Percentiles rank a stretch among this genome's conserved stretches.
Evolutionary conservation across 306 rosid species (phyloP).

Genomic region (Hippophae rhamnoides): DNA sequence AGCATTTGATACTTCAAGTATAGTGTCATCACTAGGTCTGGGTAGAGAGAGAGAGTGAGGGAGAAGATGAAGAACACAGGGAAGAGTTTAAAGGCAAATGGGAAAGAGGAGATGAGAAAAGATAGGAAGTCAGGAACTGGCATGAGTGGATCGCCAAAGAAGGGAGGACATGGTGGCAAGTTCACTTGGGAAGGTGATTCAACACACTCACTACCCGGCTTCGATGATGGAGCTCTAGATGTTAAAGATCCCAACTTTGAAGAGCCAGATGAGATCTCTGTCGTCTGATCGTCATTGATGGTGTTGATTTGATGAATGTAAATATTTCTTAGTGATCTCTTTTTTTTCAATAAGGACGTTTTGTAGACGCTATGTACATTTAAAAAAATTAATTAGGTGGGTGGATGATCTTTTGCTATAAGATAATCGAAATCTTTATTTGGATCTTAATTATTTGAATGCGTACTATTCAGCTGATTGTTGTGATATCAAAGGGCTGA

Average conservation of each 20-base stretch:
- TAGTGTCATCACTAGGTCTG: not conserved
- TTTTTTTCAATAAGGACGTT: too few species aligned
- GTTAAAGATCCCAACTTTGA: conserved; percentile 76
- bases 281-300: conserved; percentile 24
- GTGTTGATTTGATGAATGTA: not conserved
- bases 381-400: too few species aligned
- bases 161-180: conserved; percentile 88
- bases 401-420: too few species aligned
- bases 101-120: conserved; percentile 40
- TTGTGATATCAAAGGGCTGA: too few species aligned
- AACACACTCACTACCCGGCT: conserved; percentile 29
- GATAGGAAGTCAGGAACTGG: conserved; percentile 78
- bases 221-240: conserved; percentile 33
- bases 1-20: fast-evolving
- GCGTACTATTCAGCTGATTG: too few species aligned
- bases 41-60: not conserved
- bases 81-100: conserved; percentile 41
- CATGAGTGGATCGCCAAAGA: conserved; percentile 82
- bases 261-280: conserved; percentile 41
- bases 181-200: conserved; percentile 71
- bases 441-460: too few species aligned
- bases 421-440: too few species aligned
- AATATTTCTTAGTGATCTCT: not conserved
- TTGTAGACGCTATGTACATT: too few species aligned
- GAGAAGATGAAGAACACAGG: conserved; percentile 60